A percentile compares a stretch with the other conserved stretches of the same genome.
phyloP scores from a whole-genome alignment of 2,329 filamentous ascomycete species.

The Beauveria caledonica region DNA sequence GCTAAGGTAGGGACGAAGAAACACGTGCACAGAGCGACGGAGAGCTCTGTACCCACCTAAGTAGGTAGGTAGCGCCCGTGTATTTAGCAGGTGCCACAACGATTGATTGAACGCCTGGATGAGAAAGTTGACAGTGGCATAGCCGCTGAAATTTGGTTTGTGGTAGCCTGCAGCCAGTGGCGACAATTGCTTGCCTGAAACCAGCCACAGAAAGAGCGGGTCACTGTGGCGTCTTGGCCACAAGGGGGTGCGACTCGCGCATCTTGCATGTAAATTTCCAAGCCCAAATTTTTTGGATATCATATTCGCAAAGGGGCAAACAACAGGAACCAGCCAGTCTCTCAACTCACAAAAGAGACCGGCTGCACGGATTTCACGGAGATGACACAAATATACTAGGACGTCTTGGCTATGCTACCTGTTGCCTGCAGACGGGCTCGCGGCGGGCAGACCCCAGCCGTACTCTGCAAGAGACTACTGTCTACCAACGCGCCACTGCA shows the following conservation, averaged over 20 bases:
- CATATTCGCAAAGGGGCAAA: background rate
- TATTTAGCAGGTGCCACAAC: background rate
- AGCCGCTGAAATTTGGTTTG: background rate
- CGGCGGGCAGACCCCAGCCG: background rate
- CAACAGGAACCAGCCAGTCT: background rate
- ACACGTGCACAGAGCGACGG: background rate
- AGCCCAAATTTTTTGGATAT: background rate
- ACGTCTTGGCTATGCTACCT: conserved; percentile 1
- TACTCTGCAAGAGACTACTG: background rate
- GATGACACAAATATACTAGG: conserved; percentile 2
- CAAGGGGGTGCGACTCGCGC: background rate
- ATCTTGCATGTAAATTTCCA: background rate
- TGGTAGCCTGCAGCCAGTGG: background rate
- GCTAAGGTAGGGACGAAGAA: background rate
- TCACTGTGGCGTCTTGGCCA: background rate
- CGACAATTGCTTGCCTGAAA: background rate
- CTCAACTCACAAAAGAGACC: background rate
- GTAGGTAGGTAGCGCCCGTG: no score
- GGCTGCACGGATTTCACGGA: background rate
- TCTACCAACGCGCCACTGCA: background rate
- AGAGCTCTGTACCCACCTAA: background rate
- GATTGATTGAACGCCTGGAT: background rate
- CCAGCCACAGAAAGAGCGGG: background rate
- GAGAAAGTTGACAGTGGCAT: background rate
- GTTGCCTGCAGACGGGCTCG: conserved; percentile 6